Evolutionary conservation across 1,284 basidiomycete species (phyloP), one percentile per base, ranked within the genome.

Genomic region (Kwoniella shivajii): DNA sequence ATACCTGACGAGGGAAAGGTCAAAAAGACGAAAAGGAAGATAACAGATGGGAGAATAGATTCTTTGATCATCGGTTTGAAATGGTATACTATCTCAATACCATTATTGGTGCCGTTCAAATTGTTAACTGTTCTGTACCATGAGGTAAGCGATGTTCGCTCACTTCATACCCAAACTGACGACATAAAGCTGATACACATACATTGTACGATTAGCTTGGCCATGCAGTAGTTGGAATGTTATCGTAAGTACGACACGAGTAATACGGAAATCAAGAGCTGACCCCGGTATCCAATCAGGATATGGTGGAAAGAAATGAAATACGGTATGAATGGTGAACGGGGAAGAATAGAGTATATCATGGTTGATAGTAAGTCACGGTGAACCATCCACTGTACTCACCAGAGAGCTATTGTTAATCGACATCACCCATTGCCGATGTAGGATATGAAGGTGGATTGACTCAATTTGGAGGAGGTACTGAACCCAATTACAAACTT

Each of bases 81-180:
- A n/a, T n/a, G n/a, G n/a, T n/a, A n/a, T n/a, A 49, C 49, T 4
- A 31, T 60, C 11, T 50, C 54, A 16, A 36, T 66, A 4, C 66
- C 62, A 3, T 27, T 70, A 20, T 43, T 67, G 41, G 56, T 46
- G 50, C 66, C 66, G 2, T 63, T 69, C 59, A 73, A 73, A 47
- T 60, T 67, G n/a, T 56, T 71, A 31, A 73, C 71, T 1, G 71
- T 73, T 2, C 52, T 69, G 7, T 71, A 66, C 44, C 71, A 73
- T 45, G 71, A 71, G 59, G 66, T 68, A 20, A 47, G 67, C 37
- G 30, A 13, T 20, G 36, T 7, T 27, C 30, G 18, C 34, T 18
- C 26, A 30, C n/a, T n/a, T n/a, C n/a, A n/a, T 20, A 5, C 16
- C 3, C 11, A n/a, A 3, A 16, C 22, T n/a, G 20, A 9, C 24